phyloP scores from a whole-genome alignment of 768 basidiomycete genomes.

The Suillus variegatus region DNA sequence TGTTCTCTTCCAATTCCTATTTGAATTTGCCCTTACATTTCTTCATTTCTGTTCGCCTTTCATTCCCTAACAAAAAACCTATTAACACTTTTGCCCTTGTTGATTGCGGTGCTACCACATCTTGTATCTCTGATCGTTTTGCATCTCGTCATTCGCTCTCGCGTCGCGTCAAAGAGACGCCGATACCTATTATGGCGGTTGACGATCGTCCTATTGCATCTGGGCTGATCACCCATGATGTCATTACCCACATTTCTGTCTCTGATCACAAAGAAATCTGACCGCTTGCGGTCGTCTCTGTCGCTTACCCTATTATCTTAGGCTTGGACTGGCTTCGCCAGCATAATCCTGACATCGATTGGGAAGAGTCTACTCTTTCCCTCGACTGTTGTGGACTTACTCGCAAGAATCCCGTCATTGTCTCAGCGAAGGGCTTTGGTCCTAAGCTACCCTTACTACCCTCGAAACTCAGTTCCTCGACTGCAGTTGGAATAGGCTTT shows the following conservation, averaged over 20 bases:
- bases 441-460: conserved; percentile 23
- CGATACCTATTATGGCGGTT: conserved; percentile 37
- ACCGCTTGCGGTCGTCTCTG: conserved; percentile 32
- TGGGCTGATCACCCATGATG: conserved; percentile 41
- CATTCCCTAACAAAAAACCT: conserved; percentile 10
- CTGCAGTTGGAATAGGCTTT: conserved; percentile 11
- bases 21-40: background rate
- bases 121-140: conserved; percentile 38
- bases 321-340: conserved; percentile 6
- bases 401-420: conserved; percentile 19
- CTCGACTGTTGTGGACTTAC: conserved; percentile 20
- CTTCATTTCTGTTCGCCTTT: background rate
- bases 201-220: conserved; percentile 41
- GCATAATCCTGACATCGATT: conserved; percentile 5
- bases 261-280: conserved; percentile 29
- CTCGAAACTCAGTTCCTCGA: background rate
- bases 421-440: conserved; percentile 29
- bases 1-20: background rate
- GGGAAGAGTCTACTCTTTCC: conserved; percentile 17
- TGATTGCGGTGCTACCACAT: conserved; percentile 37
- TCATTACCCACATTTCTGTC: conserved; percentile 30
- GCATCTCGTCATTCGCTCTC: conserved; percentile 34
- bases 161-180: conserved; percentile 26
- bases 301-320: conserved; percentile 31
- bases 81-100: conserved; percentile 35